Conservation (phyloP, 805 yeast genomes). For the Candida saitoana region DNA sequence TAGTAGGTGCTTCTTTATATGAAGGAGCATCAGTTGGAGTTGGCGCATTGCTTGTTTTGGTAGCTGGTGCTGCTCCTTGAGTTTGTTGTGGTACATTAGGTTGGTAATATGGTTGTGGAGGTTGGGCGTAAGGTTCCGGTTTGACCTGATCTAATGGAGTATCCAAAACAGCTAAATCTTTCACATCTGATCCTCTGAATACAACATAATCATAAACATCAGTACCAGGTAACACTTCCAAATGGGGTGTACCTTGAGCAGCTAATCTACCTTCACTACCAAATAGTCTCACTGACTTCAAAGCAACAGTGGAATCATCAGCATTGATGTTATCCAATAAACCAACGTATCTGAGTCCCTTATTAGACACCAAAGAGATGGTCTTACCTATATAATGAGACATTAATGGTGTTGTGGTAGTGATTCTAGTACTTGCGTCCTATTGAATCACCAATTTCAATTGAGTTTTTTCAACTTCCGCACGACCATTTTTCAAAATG, state of each 20-base stretch:
- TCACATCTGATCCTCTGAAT: slow-evolving; percentile 88
- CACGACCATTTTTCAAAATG: too few relatives aligned
- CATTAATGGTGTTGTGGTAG: too few relatives aligned
- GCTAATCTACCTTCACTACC: slow-evolving; percentile 90
- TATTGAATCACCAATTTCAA: too few relatives aligned
- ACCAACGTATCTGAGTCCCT: slow-evolving; percentile 86
- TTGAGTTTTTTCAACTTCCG: too few relatives aligned
- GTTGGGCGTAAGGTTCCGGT: slow-evolving; percentile 41
- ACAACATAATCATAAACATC: slow-evolving; percentile 72
- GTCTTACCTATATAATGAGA: slow-evolving; percentile 91
- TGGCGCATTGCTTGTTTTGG: slow-evolving; percentile 1
- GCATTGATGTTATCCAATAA: slow-evolving; percentile 83
- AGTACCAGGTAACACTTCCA: slow-evolving; percentile 68
- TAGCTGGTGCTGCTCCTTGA: slow-evolving; percentile 12
- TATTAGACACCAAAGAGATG: slow-evolving; percentile 72
- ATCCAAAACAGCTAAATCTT: slow-evolving; percentile 82
- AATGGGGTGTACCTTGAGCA: slow-evolving; percentile 50
- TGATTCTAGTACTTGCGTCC: too few relatives aligned
- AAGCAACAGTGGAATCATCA: slow-evolving; percentile 83
- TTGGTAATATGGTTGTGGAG: slow-evolving; percentile 14
- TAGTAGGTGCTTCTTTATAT: slow-evolving; percentile 1
- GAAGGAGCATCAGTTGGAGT: slow-evolving; percentile 6
- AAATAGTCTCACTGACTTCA: slow-evolving; percentile 71
- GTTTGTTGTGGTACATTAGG: slow-evolving; percentile 5
- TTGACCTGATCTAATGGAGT: slow-evolving; percentile 59